phyloP scores from a whole-genome alignment of 768 basidiomycete species.

The Gloeopeniophorella convolvens region DNA sequence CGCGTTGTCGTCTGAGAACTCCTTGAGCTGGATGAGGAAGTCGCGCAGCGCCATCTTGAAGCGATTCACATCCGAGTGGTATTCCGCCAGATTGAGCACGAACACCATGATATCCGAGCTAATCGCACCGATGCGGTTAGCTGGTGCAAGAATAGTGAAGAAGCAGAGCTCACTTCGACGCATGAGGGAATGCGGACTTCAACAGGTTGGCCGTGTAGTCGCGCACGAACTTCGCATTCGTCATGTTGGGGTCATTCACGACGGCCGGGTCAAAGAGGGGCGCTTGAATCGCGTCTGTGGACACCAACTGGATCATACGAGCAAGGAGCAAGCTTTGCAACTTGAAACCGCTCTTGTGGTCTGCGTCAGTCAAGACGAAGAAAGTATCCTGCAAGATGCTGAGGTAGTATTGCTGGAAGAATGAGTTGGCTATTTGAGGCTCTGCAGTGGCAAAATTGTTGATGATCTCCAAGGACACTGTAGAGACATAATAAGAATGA shows the following conservation, averaged over 20 bases:
- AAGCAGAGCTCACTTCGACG: slow-evolving; percentile 59
- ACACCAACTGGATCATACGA: slow-evolving; percentile 88
- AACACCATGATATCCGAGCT: slow-evolving; percentile 73
- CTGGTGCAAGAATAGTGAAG: not conserved
- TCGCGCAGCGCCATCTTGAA: slow-evolving; percentile 95
- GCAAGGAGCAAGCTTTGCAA: slow-evolving; percentile 89
- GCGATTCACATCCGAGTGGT: slow-evolving; percentile 72
- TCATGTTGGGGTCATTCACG: slow-evolving; percentile 60
- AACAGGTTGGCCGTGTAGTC: slow-evolving; percentile 84
- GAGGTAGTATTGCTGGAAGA: slow-evolving; percentile 96
- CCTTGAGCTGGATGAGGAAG: slow-evolving; percentile 96
- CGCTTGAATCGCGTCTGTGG: slow-evolving; percentile 69
- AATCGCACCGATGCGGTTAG: slow-evolving; percentile 8
- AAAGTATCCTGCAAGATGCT: slow-evolving; percentile 93
- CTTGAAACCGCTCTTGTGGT: slow-evolving; percentile 99
- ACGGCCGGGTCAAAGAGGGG: slow-evolving; percentile 81
- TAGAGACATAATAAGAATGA: slow-evolving; percentile 10
- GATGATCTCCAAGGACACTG: slow-evolving; percentile 89
- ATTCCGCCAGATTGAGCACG: slow-evolving; percentile 58
- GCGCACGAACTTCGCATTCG: slow-evolving; percentile 74
- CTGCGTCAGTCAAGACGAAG: slow-evolving; percentile 94
- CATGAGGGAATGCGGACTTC: slow-evolving; percentile 86
- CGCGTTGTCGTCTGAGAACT: slow-evolving; percentile 92
- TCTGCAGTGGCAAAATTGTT: slow-evolving; percentile 91
- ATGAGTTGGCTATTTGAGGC: slow-evolving; percentile 72